phyloP scores from a whole-genome alignment of 805 yeast genomes.

The Citeromyces matritensis region DNA sequence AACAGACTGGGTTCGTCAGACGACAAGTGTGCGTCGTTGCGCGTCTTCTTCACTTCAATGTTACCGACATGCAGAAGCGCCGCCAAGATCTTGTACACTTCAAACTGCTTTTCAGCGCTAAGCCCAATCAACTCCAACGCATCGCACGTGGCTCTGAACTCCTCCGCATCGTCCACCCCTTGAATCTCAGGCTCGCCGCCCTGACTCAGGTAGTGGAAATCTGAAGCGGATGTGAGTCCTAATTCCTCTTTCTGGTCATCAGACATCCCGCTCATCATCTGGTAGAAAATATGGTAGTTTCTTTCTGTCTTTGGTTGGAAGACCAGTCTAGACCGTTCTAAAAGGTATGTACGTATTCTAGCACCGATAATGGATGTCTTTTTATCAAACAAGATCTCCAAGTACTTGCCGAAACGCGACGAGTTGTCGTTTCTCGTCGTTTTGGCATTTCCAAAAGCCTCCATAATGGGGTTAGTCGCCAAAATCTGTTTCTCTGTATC shows the following conservation, averaged over 20 bases:
- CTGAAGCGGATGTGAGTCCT: constrained; percentile 47
- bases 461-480: constrained; percentile 96
- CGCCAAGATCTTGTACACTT: constrained; percentile 68
- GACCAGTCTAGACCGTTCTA: constrained; percentile 88
- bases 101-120: constrained; percentile 34
- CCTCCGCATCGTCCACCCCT: constrained; percentile 73
- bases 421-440: constrained; percentile 96
- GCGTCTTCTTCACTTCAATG: constrained; percentile 70
- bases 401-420: constrained; percentile 91
- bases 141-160: constrained; percentile 58
- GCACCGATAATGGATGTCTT: constrained; percentile 83
- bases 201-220: constrained; percentile 74
- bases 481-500: constrained; percentile 86
- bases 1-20: constrained; percentile 79
- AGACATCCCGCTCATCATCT: constrained; percentile 61
- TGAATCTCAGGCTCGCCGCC: constrained; percentile 62
- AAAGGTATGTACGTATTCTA: constrained; percentile 76
- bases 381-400: constrained; percentile 76
- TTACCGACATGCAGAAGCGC: constrained; percentile 90
- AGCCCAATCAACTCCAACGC: constrained; percentile 78
- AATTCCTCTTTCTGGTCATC: constrained; percentile 38
- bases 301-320: constrained; percentile 87
- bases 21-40: constrained; percentile 68
- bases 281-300: constrained; percentile 92
- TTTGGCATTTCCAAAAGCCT: constrained; percentile 97